Conservation (phyloP, 2,329 filamentous ascomycete species). For the Hypoxylon sp. region DNA sequence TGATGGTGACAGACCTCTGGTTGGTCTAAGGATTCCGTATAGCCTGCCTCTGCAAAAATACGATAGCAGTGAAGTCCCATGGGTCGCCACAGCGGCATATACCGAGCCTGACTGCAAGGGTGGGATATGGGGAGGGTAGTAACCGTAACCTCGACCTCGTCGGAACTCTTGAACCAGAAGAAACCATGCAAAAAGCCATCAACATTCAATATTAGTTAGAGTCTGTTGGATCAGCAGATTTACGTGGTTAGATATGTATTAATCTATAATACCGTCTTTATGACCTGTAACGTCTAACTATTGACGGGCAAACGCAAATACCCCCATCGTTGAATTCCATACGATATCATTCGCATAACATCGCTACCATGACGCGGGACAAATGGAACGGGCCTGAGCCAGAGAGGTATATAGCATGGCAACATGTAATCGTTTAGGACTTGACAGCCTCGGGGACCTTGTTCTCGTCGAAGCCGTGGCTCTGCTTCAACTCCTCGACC, state of each 20-base stretch:
- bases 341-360: conserved; percentile 5
- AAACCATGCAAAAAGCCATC: no score
- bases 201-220: no score
- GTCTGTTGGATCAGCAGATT: background rate
- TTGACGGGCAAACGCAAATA: conserved; percentile 3
- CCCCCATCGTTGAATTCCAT: conserved; percentile 1
- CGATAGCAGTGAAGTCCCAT: conserved; percentile 70
- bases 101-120: conserved; percentile 69
- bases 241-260: conserved; percentile 20
- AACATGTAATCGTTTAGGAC: no score
- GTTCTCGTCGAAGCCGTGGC: conserved; percentile 72
- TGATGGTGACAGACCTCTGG: conserved; percentile 48
- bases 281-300: background rate
- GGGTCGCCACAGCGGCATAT: conserved; percentile 74
- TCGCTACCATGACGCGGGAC: conserved; percentile 7
- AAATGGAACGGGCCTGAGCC: conserved; percentile 7
- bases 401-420: background rate
- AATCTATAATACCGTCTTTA: conserved; percentile 16
- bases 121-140: conserved; percentile 53
- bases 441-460: conserved; percentile 68
- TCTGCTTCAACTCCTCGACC: conserved; percentile 75
- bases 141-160: no score
- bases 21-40: conserved; percentile 85
- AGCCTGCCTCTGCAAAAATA: conserved; percentile 78
- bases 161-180: no score